Percentiles rank a stretch among this genome's conserved stretches.
phyloP scores from a whole-genome alignment of 768 basidiomycete species.

The Cyathus striatus region DNA sequence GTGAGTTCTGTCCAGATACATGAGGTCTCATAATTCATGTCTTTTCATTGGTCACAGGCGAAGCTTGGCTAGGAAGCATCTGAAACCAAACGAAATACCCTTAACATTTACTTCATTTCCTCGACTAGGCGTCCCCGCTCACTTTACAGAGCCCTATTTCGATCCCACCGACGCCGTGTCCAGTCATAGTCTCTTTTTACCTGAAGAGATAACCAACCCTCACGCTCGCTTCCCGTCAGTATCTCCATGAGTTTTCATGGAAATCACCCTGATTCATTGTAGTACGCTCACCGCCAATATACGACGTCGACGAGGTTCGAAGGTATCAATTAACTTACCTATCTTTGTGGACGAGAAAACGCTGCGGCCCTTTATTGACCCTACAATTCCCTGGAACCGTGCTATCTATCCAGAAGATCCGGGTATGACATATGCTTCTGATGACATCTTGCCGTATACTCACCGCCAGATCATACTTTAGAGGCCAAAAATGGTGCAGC shows the following conservation, averaged over 20 bases:
- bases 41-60: constrained; percentile 45
- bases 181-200: constrained; percentile 91
- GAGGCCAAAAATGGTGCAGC: constrained; percentile 92
- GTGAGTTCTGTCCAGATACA: constrained; percentile 30
- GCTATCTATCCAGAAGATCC: constrained; percentile 79
- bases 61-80: constrained; percentile 73
- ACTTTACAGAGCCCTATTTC: constrained; percentile 89
- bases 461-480: constrained; percentile 18
- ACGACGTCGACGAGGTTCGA: constrained; percentile 81
- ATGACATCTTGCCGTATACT: not conserved
- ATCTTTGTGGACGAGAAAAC: constrained; percentile 87
- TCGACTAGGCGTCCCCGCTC: constrained; percentile 79
- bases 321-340: constrained; percentile 94
- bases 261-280: constrained; percentile 7
- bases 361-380: constrained; percentile 85
- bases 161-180: constrained; percentile 73
- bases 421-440: constrained; percentile 39
- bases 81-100: constrained; percentile 83
- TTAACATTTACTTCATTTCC: constrained; percentile 96
- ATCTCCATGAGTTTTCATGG: constrained; percentile 7
- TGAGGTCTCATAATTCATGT: constrained; percentile 1
- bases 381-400: constrained; percentile 86
- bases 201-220: constrained; percentile 94
- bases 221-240: constrained; percentile 97
- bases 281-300: constrained; percentile 99